Conservation (phyloP, 257 asterid genomes). For the Gentiana dahurica region DNA sequence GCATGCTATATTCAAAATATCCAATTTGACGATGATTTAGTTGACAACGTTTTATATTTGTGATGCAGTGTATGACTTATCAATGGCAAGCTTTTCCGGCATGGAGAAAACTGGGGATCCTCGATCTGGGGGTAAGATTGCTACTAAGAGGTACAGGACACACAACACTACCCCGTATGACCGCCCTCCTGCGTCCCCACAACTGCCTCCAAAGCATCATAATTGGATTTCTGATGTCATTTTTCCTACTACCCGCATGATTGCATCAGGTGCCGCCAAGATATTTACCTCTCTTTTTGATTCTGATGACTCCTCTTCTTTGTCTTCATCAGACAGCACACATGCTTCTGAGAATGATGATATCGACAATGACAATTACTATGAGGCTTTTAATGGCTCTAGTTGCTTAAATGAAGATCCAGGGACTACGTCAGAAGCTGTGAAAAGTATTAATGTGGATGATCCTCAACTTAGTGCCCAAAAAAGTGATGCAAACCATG, state of each 20-base stretch:
- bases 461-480: conserved; percentile 22
- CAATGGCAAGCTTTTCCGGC: conserved; percentile 15
- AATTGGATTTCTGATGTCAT: conserved; percentile 28
- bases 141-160: conserved; percentile 17
- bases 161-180: conserved; percentile 25
- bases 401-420: conserved; percentile 18
- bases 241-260: conserved; percentile 25
- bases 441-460: conserved; percentile 18
- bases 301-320: conserved; percentile 32
- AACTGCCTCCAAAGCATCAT: conserved; percentile 21
- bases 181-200: conserved; percentile 22
- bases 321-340: conserved; percentile 30
- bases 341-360: conserved; percentile 4
- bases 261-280: conserved; percentile 76
- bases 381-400: conserved; percentile 1
- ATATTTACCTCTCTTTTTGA: conserved; percentile 45
- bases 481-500: conserved; percentile 45
- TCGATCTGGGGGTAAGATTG: conserved; percentile 38
- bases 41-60: too few species aligned
- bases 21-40: too few species aligned
- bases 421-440: conserved; percentile 19
- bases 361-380: conserved; percentile 4
- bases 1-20: too few species aligned
- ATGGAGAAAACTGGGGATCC: conserved; percentile 3
- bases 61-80: too few species aligned